Base-by-base conservation (phyloP, 495 filamentous ascomycete species). In the Penicillium lividum region DNA sequence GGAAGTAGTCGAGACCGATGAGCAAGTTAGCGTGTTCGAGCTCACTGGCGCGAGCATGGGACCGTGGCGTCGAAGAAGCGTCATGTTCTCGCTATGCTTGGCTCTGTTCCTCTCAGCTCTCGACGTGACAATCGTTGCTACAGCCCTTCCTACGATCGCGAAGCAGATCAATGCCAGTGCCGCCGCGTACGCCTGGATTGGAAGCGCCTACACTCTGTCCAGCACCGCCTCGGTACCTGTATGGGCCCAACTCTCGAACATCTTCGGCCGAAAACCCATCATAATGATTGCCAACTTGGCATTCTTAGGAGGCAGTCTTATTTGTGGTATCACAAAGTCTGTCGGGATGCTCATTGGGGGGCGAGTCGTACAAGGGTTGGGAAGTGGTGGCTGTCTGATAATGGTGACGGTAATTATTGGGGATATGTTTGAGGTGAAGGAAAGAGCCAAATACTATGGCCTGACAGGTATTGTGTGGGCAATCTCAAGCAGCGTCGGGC, bases 71-170 rank as follows among this genome's bases (percentile, higher is more conserved):
- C 30, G 30, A 7, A 4, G 30, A 4, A 31, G 30, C 30, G 30
- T 31, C 4, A 31, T 49, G 46, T 22, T 16, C 5, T 36, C 68
- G 50, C 38, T 60, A 15, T 60, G 53, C 22, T 46, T 29, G n/a
- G 58, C 42, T 33, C 13, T 80, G 4, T 86, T 86, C 66, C 66
- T 85, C 8, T 75, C 78, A 36, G 83, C 83, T 1, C 77, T 87
- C n/a, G 82, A 87, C 60, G 73, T 80, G 57, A 85, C 83, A 16
- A 84, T 86, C 45, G 74, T 85, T 56, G 77, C 84, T 15, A 86
- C 83, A 2, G 76, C 82, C 27, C 77, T 86, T 30, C 84, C 84
- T 7, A 78, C 79, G 1, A 82, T 83, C 31, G 68, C 81, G 5
- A 62, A 73, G 7, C 68, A 84, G 27, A 69, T 89, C 15, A 63